phyloP scores from a whole-genome alignment of 768 basidiomycete genomes.

The Scleroderma citrinum region DNA sequence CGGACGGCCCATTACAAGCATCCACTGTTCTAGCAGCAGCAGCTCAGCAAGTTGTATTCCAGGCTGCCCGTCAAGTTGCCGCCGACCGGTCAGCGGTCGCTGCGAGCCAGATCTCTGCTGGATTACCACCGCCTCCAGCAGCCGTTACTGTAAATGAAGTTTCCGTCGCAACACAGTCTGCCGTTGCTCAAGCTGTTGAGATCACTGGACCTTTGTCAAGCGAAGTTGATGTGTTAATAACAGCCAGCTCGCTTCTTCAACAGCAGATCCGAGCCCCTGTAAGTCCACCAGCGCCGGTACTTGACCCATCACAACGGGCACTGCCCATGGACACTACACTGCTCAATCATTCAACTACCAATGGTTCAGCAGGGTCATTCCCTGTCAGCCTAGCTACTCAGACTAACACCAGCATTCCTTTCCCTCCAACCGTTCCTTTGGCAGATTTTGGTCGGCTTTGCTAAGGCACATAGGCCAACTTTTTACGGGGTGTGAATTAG shows the following conservation, averaged over 20 bases:
- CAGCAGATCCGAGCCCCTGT: slow-evolving; percentile 34
- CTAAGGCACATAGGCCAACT: slow-evolving; percentile 9
- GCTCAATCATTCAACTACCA: slow-evolving; percentile 33
- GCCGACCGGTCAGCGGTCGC: slow-evolving; percentile 44
- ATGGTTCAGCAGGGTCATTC: slow-evolving; percentile 21
- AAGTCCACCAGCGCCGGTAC: slow-evolving; percentile 18
- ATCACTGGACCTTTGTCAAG: slow-evolving; percentile 66
- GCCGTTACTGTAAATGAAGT: slow-evolving; percentile 52
- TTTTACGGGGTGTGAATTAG: slow-evolving; percentile 17
- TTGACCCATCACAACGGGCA: slow-evolving; percentile 22
- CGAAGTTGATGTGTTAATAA: slow-evolving; percentile 76
- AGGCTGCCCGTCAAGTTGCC: slow-evolving; percentile 60
- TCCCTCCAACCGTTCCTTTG: slow-evolving; percentile 19
- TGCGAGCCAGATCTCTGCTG: slow-evolving; percentile 35
- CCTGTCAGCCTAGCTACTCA: slow-evolving; percentile 16
- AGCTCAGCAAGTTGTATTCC: slow-evolving; percentile 75
- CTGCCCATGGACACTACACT: slow-evolving; percentile 21
- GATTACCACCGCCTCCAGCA: slow-evolving; percentile 28
- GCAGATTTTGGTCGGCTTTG: slow-evolving; percentile 20
- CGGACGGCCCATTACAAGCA: slow-evolving; percentile 41
- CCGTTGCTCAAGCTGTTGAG: slow-evolving; percentile 79
- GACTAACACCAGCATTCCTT: slow-evolving; percentile 15
- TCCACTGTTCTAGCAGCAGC: slow-evolving; percentile 61
- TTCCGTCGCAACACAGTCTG: slow-evolving; percentile 61
- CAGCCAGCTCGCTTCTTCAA: slow-evolving; percentile 51